Base-by-base conservation (phyloP, 148 eudicot genomes). In the Tetragonia tetragonoides region DNA sequence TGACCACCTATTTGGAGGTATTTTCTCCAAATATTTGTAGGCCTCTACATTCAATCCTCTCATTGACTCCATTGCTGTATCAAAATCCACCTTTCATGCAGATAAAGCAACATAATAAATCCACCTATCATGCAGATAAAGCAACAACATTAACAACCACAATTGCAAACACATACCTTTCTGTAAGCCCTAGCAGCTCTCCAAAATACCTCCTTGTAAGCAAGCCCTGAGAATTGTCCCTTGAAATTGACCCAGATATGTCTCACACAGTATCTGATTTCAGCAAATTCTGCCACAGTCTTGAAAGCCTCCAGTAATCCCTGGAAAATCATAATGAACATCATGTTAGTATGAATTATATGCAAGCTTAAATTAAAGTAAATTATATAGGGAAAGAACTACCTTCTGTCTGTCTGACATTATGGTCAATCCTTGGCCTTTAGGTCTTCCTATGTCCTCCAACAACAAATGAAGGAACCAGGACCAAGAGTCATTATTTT, bases 211-310 rank as follows among this genome's bases (percentile, higher is more conserved):
- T 56, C 23, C 44, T 72, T 72, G 75, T 21, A 72, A 1, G 38
- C 41, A 54, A 54, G 41, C 2, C 60, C 74, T 6, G 74, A 3
- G 18, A 70, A 70, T 24, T 21, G 37, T 9, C 20, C 37, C 15
- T 70, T 70, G 34, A 70, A 70, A 34, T 70, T 70, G 53, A 59
- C 12, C 74, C 59, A 70, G 7, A 70, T 49, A 10, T 70, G 74
- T 37, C 59, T 46, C 3, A 14, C 57, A 47, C 74, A 70, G 44
- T 17, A 70, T 23, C 74, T 23, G 5, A 70, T 21, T 0, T 70
- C 74, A 4, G 38, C 28, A 9, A 20, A 46, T 1, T 57, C 11
- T 4, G 34, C 54, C 44, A 17, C 21, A 5, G 24, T 10, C 6
- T 7, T 23, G 7, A 70, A 42, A 20, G 74, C 59, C 4, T 70